Evolutionary conservation across 2,329 filamentous ascomycete genomes (phyloP).

Genomic region (Colletotrichum tabaci): DNA sequence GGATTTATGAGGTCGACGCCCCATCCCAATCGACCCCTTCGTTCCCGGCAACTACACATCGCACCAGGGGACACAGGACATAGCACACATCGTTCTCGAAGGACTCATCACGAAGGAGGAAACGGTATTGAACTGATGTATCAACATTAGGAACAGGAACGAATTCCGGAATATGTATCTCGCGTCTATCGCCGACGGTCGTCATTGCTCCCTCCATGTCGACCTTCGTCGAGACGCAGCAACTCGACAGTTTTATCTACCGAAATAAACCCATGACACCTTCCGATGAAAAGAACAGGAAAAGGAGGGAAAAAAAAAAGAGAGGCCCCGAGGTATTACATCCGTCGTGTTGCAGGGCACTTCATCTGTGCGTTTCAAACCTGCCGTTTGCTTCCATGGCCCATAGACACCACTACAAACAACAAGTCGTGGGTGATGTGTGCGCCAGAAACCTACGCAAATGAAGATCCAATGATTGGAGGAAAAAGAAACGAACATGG

Average conservation of each 20-base stretch:
- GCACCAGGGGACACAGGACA: background rate
- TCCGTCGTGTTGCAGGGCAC: background rate
- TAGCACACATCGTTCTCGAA: no score
- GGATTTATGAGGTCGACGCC: background rate
- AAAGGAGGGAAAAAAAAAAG: background rate
- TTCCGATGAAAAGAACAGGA: slow-evolving; percentile 15
- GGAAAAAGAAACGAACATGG: background rate
- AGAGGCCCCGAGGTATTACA: slow-evolving; percentile 25
- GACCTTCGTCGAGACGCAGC: slow-evolving; percentile 28
- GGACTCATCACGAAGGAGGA: background rate
- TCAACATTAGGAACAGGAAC: slow-evolving; percentile 16
- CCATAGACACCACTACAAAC: slow-evolving; percentile 26
- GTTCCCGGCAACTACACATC: background rate
- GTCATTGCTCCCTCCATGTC: slow-evolving; percentile 22
- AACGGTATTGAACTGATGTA: background rate
- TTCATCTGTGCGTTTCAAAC: slow-evolving; percentile 3
- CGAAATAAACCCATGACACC: slow-evolving; percentile 34
- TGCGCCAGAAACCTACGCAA: slow-evolving; percentile 19
- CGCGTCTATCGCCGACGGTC: slow-evolving; percentile 29
- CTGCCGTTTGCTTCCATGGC: slow-evolving; percentile 23
- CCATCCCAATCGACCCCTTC: background rate
- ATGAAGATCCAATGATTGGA: slow-evolving; percentile 12
- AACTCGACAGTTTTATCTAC: slow-evolving; percentile 38
- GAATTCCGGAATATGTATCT: slow-evolving; percentile 18
- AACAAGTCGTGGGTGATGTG: background rate